These are phyloP conservation scores for Actinidia chinensis DNA, from an alignment of 179 eudicot genomes.

Conservation along the genomic window DNA sequence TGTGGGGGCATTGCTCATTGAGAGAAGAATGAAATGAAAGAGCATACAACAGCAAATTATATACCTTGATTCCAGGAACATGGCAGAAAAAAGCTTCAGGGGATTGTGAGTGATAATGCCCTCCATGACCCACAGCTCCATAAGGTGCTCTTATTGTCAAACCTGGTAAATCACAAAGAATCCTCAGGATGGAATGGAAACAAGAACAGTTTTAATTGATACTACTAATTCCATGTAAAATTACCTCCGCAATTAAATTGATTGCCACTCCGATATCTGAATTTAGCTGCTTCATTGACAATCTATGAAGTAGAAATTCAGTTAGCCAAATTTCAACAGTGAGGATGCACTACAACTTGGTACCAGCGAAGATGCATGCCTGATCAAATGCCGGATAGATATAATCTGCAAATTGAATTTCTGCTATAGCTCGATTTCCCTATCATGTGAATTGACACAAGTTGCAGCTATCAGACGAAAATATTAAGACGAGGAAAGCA, in stretches of 20 bases:
- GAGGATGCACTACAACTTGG: background rate
- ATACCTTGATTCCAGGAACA: slow-evolving; percentile 98
- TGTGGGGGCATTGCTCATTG: background rate
- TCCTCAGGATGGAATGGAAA: background rate
- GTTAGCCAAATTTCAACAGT: slow-evolving; percentile 11
- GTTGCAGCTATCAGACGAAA: slow-evolving; percentile 12
- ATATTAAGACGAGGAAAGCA: background rate
- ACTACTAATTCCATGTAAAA: background rate
- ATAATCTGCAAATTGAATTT: slow-evolving; percentile 97
- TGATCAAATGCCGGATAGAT: slow-evolving; percentile 97
- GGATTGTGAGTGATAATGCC: slow-evolving; percentile 97
- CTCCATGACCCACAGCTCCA: slow-evolving; percentile 99
- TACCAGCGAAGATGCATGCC: slow-evolving; percentile 37
- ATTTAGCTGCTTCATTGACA: slow-evolving; percentile 98
- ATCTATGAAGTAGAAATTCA: slow-evolving; percentile 46
- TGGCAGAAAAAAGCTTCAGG: slow-evolving; percentile 99
- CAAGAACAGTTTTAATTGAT: background rate
- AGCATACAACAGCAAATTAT: background rate
- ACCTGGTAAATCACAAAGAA: slow-evolving; percentile 42
- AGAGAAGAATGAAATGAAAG: background rate
- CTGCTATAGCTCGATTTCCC: slow-evolving; percentile 95
- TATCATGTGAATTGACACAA: slow-evolving; percentile 19
- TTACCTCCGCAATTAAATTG: slow-evolving; percentile 97
- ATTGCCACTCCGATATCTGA: slow-evolving; percentile 95
- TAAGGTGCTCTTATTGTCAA: slow-evolving; percentile 96